A percentile compares a stretch with the other conserved stretches of the same genome.
Evolutionary conservation across 805 yeast genomes (phyloP).

Genomic region (Wickerhamiella galacta): DNA sequence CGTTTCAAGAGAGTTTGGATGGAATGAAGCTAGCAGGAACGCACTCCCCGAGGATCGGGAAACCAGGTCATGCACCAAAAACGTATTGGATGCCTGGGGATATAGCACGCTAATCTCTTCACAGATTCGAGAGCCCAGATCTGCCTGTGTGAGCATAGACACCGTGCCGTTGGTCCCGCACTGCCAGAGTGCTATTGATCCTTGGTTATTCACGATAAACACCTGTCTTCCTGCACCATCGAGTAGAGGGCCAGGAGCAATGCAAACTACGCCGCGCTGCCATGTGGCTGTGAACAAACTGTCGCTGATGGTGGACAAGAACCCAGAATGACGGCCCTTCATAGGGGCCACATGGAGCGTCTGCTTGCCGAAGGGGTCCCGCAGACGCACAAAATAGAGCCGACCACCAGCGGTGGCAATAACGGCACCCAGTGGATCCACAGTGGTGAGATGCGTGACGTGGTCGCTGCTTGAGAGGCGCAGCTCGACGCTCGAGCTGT

Average conservation of each 20-base stretch:
- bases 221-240: slow-evolving; percentile 33
- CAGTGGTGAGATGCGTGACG: slow-evolving; percentile 37
- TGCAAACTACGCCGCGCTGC: slow-evolving; percentile 34
- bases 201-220: slow-evolving; percentile 27
- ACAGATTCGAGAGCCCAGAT: slow-evolving; percentile 24
- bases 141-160: slow-evolving; percentile 24
- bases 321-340: slow-evolving; percentile 16
- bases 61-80: slow-evolving; percentile 47
- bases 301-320: slow-evolving; percentile 16
- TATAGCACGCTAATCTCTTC: slow-evolving; percentile 31
- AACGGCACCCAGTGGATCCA: slow-evolving; percentile 62
- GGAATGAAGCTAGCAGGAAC: slow-evolving; percentile 34
- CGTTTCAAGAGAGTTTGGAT: slow-evolving; percentile 20
- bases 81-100: slow-evolving; percentile 34
- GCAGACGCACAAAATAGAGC: slow-evolving; percentile 41
- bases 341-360: slow-evolving; percentile 14
- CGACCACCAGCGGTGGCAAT: slow-evolving; percentile 56
- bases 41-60: slow-evolving; percentile 28
- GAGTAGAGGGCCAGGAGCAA: slow-evolving; percentile 37
- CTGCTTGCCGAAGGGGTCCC: slow-evolving; percentile 55
- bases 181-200: slow-evolving; percentile 34
- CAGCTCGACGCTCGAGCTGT: slow-evolving; percentile 24
- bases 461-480: slow-evolving; percentile 36
- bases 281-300: slow-evolving; percentile 14
- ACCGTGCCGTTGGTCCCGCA: slow-evolving; percentile 31